Evolutionary conservation across 805 yeast species (phyloP), one percentile per base, ranked within the genome.

Genomic region (Metschnikowia gruessii): DNA sequence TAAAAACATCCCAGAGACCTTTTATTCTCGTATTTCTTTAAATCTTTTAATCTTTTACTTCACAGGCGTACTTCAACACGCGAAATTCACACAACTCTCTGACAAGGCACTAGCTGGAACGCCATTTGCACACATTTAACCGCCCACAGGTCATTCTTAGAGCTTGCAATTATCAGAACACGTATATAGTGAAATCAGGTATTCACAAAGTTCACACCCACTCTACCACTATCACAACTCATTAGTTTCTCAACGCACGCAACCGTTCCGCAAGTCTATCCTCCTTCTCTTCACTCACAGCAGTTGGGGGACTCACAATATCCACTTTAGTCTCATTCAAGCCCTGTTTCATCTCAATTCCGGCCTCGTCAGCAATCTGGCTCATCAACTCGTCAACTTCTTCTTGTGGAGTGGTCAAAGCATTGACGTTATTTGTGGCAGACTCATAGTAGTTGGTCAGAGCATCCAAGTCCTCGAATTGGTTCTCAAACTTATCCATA

Each of bases 361-460:
- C 99, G 0, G 97, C 97, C 63, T 92, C 98, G 63, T 92, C 98
- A 0, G 98, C 98, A 13, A 94, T 91, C 64, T 87, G 89, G 60
- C 77, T 89, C 87, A 92, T 79, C 61, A 92, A 72, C 50, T 85
- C 79, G 61, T 94, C 97, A 30, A 92, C 99, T 53, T 91, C 94
- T 48, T 92, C 98, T 63, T 89, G 96, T 6, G 97, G 98, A 4
- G 96, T 91, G 31, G 86, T 78, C 43, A 87, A 77, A 0, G 97
- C 97, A 58, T 87, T 89, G 44, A 94, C 88, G 47, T 83, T 87
- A 49, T 84, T 83, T 10, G 97, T 90, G 45, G 95, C 92, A 39
- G 82, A 79, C 65, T 92, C 98, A 64, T 94, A 92, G 63, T 92
- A 94, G 54, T 90, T 86, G 0, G 97, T 85, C 28, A 95, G 81